Conservation (phyloP, 78 protist genomes). For the Polysphondylium violaceum region DNA sequence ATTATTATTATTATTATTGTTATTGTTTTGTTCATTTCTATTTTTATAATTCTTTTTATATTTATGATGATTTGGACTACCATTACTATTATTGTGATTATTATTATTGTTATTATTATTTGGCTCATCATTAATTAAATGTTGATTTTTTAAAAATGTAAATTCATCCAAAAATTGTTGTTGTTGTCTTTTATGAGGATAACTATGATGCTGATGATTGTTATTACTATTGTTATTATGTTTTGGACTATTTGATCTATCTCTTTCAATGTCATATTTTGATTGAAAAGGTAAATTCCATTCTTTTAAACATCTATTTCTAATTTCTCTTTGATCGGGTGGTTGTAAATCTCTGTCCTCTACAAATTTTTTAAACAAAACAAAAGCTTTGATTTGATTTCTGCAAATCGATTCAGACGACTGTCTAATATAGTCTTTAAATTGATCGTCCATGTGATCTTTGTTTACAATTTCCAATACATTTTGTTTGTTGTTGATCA, state of each 20-base stretch:
- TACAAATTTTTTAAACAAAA: slow-evolving; percentile 39
- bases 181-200: too few relatives aligned
- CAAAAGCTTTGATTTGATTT: slow-evolving; percentile 65
- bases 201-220: not conserved
- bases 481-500: slow-evolving; percentile 21
- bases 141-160: too few relatives aligned
- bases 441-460: slow-evolving; percentile 12
- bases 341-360: slow-evolving; percentile 45
- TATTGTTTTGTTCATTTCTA: not conserved
- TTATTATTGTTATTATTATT: not conserved
- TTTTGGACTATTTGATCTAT: too few relatives aligned
- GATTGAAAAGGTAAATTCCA: slow-evolving; percentile 60
- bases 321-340: slow-evolving; percentile 48
- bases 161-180: too few relatives aligned
- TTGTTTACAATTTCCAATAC: slow-evolving; percentile 11
- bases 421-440: slow-evolving; percentile 20
- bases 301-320: slow-evolving; percentile 44
- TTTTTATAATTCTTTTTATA: not conserved
- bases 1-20: not conserved
- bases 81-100: not conserved
- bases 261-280: slow-evolving; percentile 12
- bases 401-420: slow-evolving; percentile 27
- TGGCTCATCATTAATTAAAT: too few relatives aligned
- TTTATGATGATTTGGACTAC: not conserved
- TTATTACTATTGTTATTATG: not conserved